Percentiles rank a stretch among this genome's conserved stretches.
Evolutionary conservation across 2,329 filamentous ascomycete species (phyloP).

Genomic region (Exophiala xenobiotica): DNA sequence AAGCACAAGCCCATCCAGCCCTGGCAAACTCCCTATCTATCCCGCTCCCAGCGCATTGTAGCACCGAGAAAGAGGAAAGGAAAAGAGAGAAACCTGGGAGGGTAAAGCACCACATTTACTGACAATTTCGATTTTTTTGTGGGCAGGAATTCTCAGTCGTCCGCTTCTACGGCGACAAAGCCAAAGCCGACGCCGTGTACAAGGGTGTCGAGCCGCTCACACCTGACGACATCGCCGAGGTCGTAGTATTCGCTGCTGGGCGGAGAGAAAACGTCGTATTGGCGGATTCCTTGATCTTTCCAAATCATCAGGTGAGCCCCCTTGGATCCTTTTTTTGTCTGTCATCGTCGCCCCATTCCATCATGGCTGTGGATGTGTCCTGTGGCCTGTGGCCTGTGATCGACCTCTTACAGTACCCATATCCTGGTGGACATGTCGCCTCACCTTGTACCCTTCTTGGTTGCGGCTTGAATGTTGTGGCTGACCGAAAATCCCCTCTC

Average conservation of each 20-base stretch:
- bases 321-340: neutral
- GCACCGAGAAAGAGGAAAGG: too few relatives aligned
- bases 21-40: too few relatives aligned
- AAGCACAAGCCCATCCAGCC: too few relatives aligned
- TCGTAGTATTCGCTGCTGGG: slow-evolving; percentile 80
- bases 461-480: too few relatives aligned
- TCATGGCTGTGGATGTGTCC: too few relatives aligned
- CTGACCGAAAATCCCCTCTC: too few relatives aligned
- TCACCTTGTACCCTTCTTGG: too few relatives aligned
- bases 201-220: slow-evolving; percentile 80
- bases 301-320: slow-evolving; percentile 68
- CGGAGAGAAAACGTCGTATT: slow-evolving; percentile 87
- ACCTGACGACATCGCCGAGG: slow-evolving; percentile 85
- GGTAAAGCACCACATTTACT: neutral
- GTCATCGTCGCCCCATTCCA: too few relatives aligned
- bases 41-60: too few relatives aligned
- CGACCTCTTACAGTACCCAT: neutral
- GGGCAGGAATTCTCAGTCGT: slow-evolving; percentile 75
- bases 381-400: too few relatives aligned
- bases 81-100: neutral
- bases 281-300: slow-evolving; percentile 82
- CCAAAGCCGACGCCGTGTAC: slow-evolving; percentile 78
- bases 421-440: neutral
- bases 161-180: slow-evolving; percentile 82
- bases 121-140: neutral